Evolutionary conservation across 1,284 basidiomycete species (phyloP), one percentile per base, ranked within the genome.

Genomic region (Malassezia yamatoensis): DNA sequence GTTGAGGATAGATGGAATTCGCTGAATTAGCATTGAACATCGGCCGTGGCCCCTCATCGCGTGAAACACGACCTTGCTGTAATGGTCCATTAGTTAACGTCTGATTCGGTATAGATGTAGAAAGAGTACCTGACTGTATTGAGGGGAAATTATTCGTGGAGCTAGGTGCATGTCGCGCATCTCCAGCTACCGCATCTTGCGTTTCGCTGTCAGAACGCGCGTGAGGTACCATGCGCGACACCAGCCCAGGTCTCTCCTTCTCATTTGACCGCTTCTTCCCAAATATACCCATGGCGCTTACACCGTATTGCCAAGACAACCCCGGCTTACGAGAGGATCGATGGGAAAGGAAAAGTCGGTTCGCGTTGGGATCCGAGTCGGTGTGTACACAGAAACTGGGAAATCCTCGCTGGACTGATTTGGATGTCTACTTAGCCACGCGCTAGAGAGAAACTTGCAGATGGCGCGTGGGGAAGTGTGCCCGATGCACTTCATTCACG

Each of bases 201-300:
- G 35, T 38, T 3, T 48, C 54, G 39, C 45, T 51, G 11, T 50
- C 54, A 3, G 36, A 43, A 20, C 51, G 51, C 37, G 33, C 18
- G 10, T 52, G 49, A 45, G 55, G 45, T 18, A 44, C 55, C n/a
- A 58, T 42, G 11, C 55, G 50, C 44, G 50, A 48, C 44, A 58
- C 35, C 13, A 58, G 16, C 21, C 55, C 54, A n/a, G 50, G 45
- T 12, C 44, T 34, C 13, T 58, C 55, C 32, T 51, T 51, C n/a
- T 58, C 55, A 11, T 12, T 20, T 10, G 51, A 42, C 29, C 55
- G 51, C 35, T 58, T 58, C 44, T 58, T 58, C n/a, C 55, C 55
- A 53, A 58, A 58, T 33, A 58, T 58, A 21, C 44, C 55, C 55
- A 58, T 58, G 12, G 15, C 36, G 18, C 36, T 20, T 9, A 11